Evolutionary conservation across 2,329 filamentous ascomycete species (phyloP).

Genomic region (Colletotrichum tofieldiae): DNA sequence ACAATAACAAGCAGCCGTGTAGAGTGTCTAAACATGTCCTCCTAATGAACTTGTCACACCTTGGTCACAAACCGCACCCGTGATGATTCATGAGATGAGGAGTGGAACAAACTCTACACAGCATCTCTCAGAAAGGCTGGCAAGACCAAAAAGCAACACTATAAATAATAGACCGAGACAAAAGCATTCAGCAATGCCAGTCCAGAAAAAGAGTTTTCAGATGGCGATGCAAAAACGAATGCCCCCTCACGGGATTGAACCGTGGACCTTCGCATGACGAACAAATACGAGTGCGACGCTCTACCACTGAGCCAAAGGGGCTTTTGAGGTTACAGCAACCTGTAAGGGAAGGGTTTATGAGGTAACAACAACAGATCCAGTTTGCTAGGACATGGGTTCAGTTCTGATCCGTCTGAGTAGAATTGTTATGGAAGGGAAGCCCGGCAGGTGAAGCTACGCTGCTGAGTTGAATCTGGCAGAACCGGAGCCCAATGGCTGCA

Average conservation of each 20-base stretch:
- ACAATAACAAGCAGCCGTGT: too few species aligned
- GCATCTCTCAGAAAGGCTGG: too few species aligned
- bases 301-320: slow-evolving; percentile 44
- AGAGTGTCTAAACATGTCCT: too few species aligned
- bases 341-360: not conserved
- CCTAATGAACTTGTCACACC: too few species aligned
- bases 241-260: slow-evolving; percentile 44
- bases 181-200: too few species aligned
- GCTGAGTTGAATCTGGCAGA: not conserved
- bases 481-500: not conserved
- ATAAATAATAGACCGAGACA: too few species aligned
- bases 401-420: not conserved
- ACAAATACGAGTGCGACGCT: slow-evolving; percentile 41
- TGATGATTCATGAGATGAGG: not conserved
- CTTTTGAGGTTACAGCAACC: fast-evolving
- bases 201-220: too few species aligned
- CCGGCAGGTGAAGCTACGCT: not conserved
- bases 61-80: too few species aligned
- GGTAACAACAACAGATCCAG: fast-evolving
- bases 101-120: not conserved
- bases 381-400: not conserved
- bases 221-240: not conserved
- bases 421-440: not conserved
- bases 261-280: slow-evolving; percentile 42
- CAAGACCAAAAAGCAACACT: too few species aligned